phyloP scores from a whole-genome alignment of 1,139 yeast genomes.

The Sugiyamaella sp. region DNA sequence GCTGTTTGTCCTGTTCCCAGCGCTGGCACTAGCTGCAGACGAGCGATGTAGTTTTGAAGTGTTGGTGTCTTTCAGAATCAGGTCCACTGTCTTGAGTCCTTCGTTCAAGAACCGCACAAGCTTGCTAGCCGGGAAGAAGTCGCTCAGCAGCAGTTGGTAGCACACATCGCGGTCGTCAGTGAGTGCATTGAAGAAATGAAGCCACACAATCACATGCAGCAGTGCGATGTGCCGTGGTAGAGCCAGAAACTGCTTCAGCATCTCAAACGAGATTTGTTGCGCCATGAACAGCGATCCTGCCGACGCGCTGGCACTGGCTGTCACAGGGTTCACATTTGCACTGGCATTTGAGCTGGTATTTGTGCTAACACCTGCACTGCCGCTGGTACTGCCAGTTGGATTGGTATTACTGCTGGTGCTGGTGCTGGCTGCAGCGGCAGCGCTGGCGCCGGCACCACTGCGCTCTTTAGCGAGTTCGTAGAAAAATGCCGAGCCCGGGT shows the following conservation, averaged over 20 bases:
- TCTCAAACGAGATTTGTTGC: slow-evolving; percentile 23
- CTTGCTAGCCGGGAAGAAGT: slow-evolving; percentile 27
- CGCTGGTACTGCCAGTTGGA: slow-evolving; percentile 1
- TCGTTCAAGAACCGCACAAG: slow-evolving; percentile 27
- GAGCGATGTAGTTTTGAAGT: background rate
- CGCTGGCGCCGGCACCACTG: background rate
- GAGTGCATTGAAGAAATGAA: slow-evolving; percentile 32
- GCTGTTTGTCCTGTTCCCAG: background rate
- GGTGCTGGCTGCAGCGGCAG: background rate
- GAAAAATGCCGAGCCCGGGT: slow-evolving; percentile 17
- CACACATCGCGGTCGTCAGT: slow-evolving; percentile 26
- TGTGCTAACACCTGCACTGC: background rate
- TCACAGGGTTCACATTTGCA: background rate
- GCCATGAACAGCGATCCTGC: slow-evolving; percentile 13
- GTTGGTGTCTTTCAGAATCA: slow-evolving; percentile 3
- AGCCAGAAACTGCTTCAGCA: slow-evolving; percentile 23
- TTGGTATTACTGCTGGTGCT: background rate
- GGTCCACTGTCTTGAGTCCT: slow-evolving; percentile 9
- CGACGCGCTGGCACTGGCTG: slow-evolving; percentile 6
- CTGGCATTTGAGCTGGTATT: background rate
- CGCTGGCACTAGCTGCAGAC: background rate
- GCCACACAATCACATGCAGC: slow-evolving; percentile 35
- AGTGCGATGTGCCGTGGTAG: slow-evolving; percentile 24
- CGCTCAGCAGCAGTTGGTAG: slow-evolving; percentile 19
- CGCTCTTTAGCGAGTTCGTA: slow-evolving; percentile 10